Evolutionary conservation across 129 eudicot species (phyloP).

Genomic region (Artemisia tridentata): DNA sequence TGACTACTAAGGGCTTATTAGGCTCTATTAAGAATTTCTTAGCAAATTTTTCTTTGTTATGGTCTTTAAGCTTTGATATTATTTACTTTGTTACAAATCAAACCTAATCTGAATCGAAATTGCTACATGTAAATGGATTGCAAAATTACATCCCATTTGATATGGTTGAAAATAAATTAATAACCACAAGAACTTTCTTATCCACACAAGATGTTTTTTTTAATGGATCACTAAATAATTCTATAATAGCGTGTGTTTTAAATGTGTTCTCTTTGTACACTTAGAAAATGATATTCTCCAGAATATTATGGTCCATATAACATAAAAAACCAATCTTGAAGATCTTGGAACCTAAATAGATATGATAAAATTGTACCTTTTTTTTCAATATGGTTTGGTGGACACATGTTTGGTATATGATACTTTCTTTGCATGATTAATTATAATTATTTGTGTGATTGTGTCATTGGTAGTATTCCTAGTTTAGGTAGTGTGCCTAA

Average conservation of each 20-base stretch:
- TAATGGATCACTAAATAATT: not conserved
- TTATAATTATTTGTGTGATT: not conserved
- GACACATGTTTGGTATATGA: conserved; percentile 25
- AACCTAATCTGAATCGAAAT: too few relatives aligned
- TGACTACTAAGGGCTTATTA: too few relatives aligned
- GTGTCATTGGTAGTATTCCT: too few relatives aligned
- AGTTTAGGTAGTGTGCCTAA: too few relatives aligned
- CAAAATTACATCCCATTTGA: not conserved
- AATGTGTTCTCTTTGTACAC: conserved; percentile 7
- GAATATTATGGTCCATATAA: conserved; percentile 12
- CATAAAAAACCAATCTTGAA: conserved; percentile 8
- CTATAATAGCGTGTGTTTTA: not conserved
- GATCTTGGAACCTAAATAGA: conserved; percentile 10
- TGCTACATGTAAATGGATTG: too few relatives aligned
- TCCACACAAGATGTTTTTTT: too few relatives aligned
- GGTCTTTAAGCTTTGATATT: too few relatives aligned
- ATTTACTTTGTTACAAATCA: too few relatives aligned
- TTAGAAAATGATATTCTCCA: not conserved
- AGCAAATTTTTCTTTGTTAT: too few relatives aligned
- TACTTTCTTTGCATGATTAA: conserved; percentile 16
- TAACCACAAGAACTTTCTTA: not conserved
- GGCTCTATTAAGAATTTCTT: too few relatives aligned
- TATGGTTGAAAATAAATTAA: too few relatives aligned
- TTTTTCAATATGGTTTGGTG: conserved; percentile 11
- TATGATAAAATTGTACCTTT: not conserved